A percentile compares a stretch with the other conserved stretches of the same genome.
phyloP scores from a whole-genome alignment of 2,329 filamentous ascomycete species.

The Fusarium pseudocircinatum region DNA sequence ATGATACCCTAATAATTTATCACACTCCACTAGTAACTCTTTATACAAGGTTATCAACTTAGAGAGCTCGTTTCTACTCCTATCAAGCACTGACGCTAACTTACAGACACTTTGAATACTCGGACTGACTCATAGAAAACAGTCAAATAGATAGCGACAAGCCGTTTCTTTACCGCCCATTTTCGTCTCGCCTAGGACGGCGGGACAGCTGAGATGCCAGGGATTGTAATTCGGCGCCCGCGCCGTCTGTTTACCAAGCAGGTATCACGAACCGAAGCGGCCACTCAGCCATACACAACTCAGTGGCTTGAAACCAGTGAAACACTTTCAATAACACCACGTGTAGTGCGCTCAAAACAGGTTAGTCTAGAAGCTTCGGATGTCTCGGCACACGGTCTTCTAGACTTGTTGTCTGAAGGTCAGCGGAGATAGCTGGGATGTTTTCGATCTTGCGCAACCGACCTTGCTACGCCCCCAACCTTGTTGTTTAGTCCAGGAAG shows the following conservation, averaged over 20 bases:
- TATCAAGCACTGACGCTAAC: too few species aligned
- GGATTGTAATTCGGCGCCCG: not conserved
- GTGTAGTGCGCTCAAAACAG: not conserved
- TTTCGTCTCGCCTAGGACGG: not conserved
- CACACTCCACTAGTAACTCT: accelerated
- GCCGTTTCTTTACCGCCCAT: not conserved
- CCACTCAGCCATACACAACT: not conserved
- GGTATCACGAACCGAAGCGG: not conserved
- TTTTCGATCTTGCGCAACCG: not conserved
- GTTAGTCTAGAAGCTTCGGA: not conserved
- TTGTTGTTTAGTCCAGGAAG: not conserved
- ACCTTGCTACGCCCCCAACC: too few species aligned
- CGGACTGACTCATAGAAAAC: not conserved
- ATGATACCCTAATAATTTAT: accelerated
- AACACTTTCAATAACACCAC: not conserved
- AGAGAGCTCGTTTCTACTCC: too few species aligned
- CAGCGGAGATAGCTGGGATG: not conserved
- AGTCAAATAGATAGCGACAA: not conserved
- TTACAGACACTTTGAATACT: not conserved
- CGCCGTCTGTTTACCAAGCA: not conserved
- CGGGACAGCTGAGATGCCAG: not conserved
- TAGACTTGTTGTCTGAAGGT: not conserved
- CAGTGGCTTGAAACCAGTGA: not conserved
- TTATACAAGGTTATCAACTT: not conserved
- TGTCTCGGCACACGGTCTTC: not conserved